phyloP scores from a whole-genome alignment of 352 stramenopile species.

The Aphanomyces invadans region DNA sequence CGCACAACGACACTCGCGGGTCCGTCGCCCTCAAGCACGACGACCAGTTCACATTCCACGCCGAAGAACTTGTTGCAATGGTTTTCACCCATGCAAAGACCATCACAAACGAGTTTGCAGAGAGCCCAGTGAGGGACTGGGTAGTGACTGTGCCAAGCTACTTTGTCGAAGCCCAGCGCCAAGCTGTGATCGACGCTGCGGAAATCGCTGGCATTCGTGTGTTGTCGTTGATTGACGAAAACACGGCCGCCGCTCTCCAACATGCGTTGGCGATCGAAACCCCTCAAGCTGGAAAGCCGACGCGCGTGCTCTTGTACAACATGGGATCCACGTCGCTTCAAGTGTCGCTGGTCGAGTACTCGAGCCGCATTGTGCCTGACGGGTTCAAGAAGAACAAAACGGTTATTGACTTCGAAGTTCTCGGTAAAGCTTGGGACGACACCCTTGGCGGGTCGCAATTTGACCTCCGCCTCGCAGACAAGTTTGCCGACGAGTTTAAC shows the following conservation, averaged over 20 bases:
- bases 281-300: constrained; percentile 40
- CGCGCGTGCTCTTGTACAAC: constrained; percentile 97
- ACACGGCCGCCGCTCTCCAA: constrained; percentile 95
- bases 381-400: constrained; percentile 90
- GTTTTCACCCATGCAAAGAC: constrained; percentile 88
- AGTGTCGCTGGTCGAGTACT: constrained; percentile 83
- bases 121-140: constrained; percentile 83
- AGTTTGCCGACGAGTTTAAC: constrained; percentile 93
- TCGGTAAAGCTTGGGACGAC: constrained; percentile 92
- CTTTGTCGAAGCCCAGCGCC: constrained; percentile 92
- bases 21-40: constrained; percentile 52
- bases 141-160: constrained; percentile 95
- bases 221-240: constrained; percentile 96
- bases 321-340: constrained; percentile 91
- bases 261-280: constrained; percentile 92
- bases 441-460: constrained; percentile 88
- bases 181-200: constrained; percentile 91
- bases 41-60: constrained; percentile 65
- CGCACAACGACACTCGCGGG: constrained; percentile 72
- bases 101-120: constrained; percentile 64
- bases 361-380: constrained; percentile 72
- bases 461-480: constrained; percentile 89
- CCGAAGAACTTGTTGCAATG: constrained; percentile 95
- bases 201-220: constrained; percentile 93
- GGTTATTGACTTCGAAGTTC: constrained; percentile 85